A percentile compares a stretch with the other conserved stretches of the same genome.
phyloP scores from a whole-genome alignment of 345 rosid genomes.

The Lumnitzera racemosa region DNA sequence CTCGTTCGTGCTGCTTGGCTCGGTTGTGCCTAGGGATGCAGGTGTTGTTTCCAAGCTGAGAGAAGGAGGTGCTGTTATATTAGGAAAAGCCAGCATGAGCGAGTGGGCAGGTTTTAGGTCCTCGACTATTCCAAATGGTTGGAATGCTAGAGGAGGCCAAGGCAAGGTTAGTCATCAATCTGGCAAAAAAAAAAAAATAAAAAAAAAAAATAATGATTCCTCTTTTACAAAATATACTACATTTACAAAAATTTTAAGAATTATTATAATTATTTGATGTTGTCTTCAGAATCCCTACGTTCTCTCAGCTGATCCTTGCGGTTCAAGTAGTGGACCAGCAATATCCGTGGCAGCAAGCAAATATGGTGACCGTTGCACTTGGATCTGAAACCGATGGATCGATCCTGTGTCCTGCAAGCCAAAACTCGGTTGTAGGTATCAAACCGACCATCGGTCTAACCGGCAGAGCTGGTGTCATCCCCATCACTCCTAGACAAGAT shows the following conservation, averaged over 20 bases:
- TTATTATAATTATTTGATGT: neutral
- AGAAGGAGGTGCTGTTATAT: slow-evolving; percentile 40
- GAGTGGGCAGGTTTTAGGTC: slow-evolving; percentile 44
- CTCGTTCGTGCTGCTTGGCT: slow-evolving; percentile 33
- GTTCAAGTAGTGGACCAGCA: slow-evolving; percentile 15
- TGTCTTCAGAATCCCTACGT: slow-evolving; percentile 20
- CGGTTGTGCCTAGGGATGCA: slow-evolving; percentile 36
- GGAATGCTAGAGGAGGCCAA: slow-evolving; percentile 41
- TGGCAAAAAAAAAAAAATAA: no score
- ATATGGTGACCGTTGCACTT: slow-evolving; percentile 37
- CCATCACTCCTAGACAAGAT: slow-evolving; percentile 56
- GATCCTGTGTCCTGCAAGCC: slow-evolving; percentile 47
- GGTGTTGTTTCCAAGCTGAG: slow-evolving; percentile 40
- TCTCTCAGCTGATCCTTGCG: slow-evolving; percentile 12
- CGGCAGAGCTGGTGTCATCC: slow-evolving; percentile 70
- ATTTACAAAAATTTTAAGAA: neutral
- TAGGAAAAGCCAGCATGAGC: slow-evolving; percentile 54
- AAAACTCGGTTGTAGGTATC: slow-evolving; percentile 59
- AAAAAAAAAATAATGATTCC: no score
- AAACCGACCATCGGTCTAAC: slow-evolving; percentile 80
- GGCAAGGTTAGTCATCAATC: slow-evolving; percentile 26
- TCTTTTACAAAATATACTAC: no score
- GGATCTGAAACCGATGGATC: slow-evolving; percentile 86
- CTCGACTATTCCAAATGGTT: slow-evolving; percentile 21
- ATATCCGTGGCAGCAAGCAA: slow-evolving; percentile 9